phyloP scores from a whole-genome alignment of 129 eudicot genomes.

The Lactuca sativa region DNA sequence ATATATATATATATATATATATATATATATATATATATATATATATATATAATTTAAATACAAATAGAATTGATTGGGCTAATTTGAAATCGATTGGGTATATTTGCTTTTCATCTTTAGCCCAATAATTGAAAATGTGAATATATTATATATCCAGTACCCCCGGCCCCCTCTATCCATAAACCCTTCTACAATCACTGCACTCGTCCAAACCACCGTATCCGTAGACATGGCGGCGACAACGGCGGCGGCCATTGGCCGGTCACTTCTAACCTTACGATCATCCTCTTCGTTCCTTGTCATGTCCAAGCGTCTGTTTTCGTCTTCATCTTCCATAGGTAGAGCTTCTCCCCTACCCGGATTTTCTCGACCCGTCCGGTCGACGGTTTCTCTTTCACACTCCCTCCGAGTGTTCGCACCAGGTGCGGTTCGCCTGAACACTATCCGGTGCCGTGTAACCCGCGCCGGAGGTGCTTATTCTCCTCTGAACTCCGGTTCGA shows the following conservation, averaged over 20 bases:
- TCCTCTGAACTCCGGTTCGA: conserved; percentile 81
- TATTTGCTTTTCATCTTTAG: neutral
- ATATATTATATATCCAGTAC: neutral
- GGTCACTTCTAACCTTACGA: conserved; percentile 38
- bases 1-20: too few species aligned
- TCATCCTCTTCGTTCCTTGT: conserved; percentile 31
- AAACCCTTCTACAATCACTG: conserved; percentile 28
- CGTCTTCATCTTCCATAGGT: conserved; percentile 44
- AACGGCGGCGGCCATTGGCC: conserved; percentile 34
- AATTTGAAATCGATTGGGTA: too few species aligned
- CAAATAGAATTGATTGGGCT: neutral
- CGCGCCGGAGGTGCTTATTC: conserved; percentile 85
- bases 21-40: too few species aligned
- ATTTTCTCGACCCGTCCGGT: conserved; percentile 41
- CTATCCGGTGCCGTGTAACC: conserved; percentile 66
- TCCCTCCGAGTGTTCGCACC: conserved; percentile 39
- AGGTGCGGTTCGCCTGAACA: conserved; percentile 37
- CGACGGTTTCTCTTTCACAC: conserved; percentile 44
- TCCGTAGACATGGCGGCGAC: conserved; percentile 45
- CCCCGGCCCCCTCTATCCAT: conserved; percentile 10
- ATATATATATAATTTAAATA: too few species aligned
- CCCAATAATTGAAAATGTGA: neutral
- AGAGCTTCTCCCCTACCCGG: conserved; percentile 49
- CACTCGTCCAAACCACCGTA: conserved; percentile 11
- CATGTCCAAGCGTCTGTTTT: conserved; percentile 44